Conservation (phyloP, 2,329 filamentous ascomycete species). For the Macrophomina pseudophaseolina region DNA sequence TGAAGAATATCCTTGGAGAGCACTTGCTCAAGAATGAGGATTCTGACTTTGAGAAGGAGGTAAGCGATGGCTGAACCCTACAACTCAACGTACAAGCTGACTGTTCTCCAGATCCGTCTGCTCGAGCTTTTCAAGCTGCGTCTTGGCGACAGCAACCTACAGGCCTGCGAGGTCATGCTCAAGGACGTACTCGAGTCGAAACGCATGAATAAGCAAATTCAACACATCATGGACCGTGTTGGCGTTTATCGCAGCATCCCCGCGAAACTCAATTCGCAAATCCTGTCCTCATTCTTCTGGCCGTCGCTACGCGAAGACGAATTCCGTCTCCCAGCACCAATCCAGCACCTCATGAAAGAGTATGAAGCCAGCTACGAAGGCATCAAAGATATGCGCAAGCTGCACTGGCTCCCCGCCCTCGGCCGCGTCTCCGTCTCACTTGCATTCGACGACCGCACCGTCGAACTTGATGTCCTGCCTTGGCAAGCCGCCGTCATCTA, state of each 20-base stretch:
- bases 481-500: conserved; percentile 90
- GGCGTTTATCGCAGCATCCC: conserved; percentile 30
- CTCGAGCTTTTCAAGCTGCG: conserved; percentile 86
- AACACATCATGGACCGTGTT: conserved; percentile 15
- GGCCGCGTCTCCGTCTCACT: conserved; percentile 82
- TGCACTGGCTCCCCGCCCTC: conserved; percentile 85
- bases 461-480: conserved; percentile 75
- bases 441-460: conserved; percentile 78
- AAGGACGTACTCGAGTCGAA: conserved; percentile 87
- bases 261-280: conserved; percentile 73
- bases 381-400: conserved; percentile 81
- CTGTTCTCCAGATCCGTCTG: conserved; percentile 61
- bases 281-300: conserved; percentile 94
- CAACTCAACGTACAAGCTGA: neutral
- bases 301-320: conserved; percentile 75
- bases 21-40: conserved; percentile 70
- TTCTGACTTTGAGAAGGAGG: conserved; percentile 73
- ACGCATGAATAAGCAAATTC: conserved; percentile 71
- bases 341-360: conserved; percentile 65
- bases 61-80: neutral
- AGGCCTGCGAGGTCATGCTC: conserved; percentile 97
- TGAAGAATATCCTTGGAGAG: conserved; percentile 87
- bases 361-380: conserved; percentile 79
- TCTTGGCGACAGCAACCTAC: conserved; percentile 83
- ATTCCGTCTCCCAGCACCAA: conserved; percentile 66